A percentile compares a stretch with the other conserved stretches of the same genome.
These are phyloP conservation scores for Candida odintsovae DNA, from an alignment of 805 yeast genomes.

Conservation along the genomic window DNA sequence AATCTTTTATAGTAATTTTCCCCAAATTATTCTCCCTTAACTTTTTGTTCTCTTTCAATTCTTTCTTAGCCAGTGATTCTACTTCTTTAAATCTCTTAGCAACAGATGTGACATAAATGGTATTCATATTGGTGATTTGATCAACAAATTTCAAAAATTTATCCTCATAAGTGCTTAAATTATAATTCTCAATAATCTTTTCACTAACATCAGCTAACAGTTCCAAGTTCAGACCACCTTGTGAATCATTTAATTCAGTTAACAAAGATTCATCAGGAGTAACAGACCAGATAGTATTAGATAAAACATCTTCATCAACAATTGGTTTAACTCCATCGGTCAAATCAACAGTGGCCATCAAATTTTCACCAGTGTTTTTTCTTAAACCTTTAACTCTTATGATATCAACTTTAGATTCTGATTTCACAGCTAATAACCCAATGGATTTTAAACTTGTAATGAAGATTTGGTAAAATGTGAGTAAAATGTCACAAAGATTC, in stretches of 20 bases:
- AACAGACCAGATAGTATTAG: slow-evolving; percentile 43
- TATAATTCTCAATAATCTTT: slow-evolving; percentile 15
- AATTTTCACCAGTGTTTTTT: slow-evolving; percentile 31
- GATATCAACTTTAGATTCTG: slow-evolving; percentile 36
- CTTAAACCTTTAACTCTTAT: slow-evolving; percentile 78
- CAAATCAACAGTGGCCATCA: slow-evolving; percentile 31
- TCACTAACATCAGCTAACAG: slow-evolving; percentile 14
- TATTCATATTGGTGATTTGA: slow-evolving; percentile 24
- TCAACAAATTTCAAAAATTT: slow-evolving; percentile 19
- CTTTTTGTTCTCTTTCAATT: slow-evolving; percentile 64
- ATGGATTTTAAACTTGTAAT: slow-evolving; percentile 31
- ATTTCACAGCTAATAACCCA: slow-evolving; percentile 62
- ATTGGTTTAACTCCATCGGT: slow-evolving; percentile 35
- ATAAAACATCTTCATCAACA: slow-evolving; percentile 31
- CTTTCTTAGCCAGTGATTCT: slow-evolving; percentile 79
- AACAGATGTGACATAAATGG: slow-evolving; percentile 36
- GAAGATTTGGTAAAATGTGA: slow-evolving; percentile 15
- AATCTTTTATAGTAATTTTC: slow-evolving; percentile 62
- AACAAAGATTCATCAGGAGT: slow-evolving; percentile 20
- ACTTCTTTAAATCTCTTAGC: slow-evolving; percentile 81
- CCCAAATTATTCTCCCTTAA: slow-evolving; percentile 41
- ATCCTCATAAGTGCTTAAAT: slow-evolving; percentile 21
- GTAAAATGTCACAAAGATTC: slow-evolving; percentile 36
- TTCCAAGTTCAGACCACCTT: slow-evolving; percentile 6
- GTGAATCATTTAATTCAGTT: slow-evolving; percentile 7